Base-by-base conservation (phyloP, 148 eudicot species). In the Chenopodium album region DNA sequence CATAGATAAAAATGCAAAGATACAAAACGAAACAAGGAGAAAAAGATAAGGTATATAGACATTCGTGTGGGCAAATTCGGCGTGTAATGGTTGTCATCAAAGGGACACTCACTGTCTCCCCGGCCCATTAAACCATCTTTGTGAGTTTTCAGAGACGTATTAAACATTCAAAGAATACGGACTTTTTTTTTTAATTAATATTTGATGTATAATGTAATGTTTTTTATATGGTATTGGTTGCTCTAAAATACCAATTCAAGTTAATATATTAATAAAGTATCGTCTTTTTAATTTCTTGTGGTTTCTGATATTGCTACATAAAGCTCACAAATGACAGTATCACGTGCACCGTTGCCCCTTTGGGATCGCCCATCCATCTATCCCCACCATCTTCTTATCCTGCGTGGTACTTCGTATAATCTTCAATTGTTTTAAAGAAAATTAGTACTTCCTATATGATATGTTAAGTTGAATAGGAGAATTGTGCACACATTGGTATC, bases 271-370 rank as follows among this genome's bases (percentile, higher is more conserved):
- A 66, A 2, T 28, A 67, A 66, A 13, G 71, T 9, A 0, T 26
- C 4, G 1, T 0, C 12, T 1, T 67, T 67, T 29, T 22, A 1
- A 31, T 28, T 12, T 29, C 37, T 3, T 67, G 41, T 67, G 71
- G 41, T 37, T 67, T 67, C 37, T 28, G 31, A 67, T 8, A 26
- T 11, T 29, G 37, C 34, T 10, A 65, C 34, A 67, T 67, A 41
- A 31, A 50, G 72, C 59, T 63, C 8, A 79, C 59, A 76, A 76
- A 82, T 64, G 84, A 82, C 80, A 69, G 14, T 17, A 14, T 71
- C 84, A 82, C 80, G 80, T 82, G 80, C 79, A 71, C 71, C 59
- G 76, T 26, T 82, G 84, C 79, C 47, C 71, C 46, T 69, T 26
- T 82, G 32, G 76, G 80, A 62, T 48, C 63, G 17, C 80, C 69